These are phyloP conservation scores for Piper longum DNA, from an alignment of 164 flowering plant genomes.

Conservation along the genomic window DNA sequence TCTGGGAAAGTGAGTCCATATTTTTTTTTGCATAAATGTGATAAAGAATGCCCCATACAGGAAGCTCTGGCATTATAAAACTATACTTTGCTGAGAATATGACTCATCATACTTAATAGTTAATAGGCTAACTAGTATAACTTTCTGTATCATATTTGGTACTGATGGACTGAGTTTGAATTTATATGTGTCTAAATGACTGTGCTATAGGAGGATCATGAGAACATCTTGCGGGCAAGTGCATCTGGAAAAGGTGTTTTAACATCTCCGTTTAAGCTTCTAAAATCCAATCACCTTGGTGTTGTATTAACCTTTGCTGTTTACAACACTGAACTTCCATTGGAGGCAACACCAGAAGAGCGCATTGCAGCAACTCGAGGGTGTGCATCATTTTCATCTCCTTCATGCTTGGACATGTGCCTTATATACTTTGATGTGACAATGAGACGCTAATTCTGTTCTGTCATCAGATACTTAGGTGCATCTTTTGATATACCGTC, in stretches of 20 bases:
- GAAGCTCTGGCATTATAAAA: neutral
- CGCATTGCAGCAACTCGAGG: slow-evolving; percentile 72
- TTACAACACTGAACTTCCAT: slow-evolving; percentile 50
- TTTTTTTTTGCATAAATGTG: neutral
- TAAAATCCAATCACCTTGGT: slow-evolving; percentile 85
- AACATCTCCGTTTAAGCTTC: slow-evolving; percentile 82
- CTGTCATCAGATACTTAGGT: slow-evolving; percentile 63
- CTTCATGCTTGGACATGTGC: neutral
- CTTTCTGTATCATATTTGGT: neutral
- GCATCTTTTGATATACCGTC: slow-evolving; percentile 92
- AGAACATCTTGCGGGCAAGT: slow-evolving; percentile 87
- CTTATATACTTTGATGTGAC: neutral
- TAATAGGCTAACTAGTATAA: neutral
- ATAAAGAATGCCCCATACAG: neutral
- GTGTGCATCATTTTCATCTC: slow-evolving; percentile 14
- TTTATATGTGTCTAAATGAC: neutral
- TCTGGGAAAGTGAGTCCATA: slow-evolving; percentile 63
- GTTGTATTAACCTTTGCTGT: slow-evolving; percentile 95
- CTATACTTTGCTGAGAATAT: neutral
- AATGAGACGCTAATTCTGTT: neutral
- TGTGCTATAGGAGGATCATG: slow-evolving; percentile 71
- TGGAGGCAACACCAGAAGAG: slow-evolving; percentile 60
- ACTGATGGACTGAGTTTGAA: neutral
- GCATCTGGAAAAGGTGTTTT: slow-evolving; percentile 87
- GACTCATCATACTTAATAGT: neutral